These are phyloP conservation scores for Candida dajiaensis DNA, from an alignment of 805 yeast genomes.

Conservation along the genomic window DNA sequence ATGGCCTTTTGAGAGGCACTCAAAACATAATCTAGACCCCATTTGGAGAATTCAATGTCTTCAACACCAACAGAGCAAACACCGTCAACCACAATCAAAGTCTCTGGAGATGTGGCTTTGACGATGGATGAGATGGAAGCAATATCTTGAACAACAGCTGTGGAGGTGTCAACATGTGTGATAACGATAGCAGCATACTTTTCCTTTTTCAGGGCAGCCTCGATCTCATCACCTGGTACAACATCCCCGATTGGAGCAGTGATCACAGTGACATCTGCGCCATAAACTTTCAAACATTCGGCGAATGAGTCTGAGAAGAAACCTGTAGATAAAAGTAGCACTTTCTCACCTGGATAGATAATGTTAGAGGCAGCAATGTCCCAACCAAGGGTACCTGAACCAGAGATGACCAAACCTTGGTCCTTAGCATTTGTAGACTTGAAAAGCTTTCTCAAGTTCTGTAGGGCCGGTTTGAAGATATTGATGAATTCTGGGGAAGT, in stretches of 20 bases:
- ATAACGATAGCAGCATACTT: conserved; percentile 68
- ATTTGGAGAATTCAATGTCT: conserved; percentile 72
- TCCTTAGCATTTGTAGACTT: conserved; percentile 58
- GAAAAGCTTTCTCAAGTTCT: conserved; percentile 68
- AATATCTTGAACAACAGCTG: conserved; percentile 83
- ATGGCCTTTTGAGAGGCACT: conserved; percentile 95
- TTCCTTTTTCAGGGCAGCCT: conserved; percentile 43
- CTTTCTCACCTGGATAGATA: conserved; percentile 58
- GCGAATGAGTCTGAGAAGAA: conserved; percentile 82
- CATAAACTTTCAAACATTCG: conserved; percentile 66
- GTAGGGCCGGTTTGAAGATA: conserved; percentile 64
- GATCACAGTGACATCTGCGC: conserved; percentile 67
- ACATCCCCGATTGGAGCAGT: conserved; percentile 70
- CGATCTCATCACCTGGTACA: conserved; percentile 52
- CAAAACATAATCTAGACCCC: conserved; percentile 86
- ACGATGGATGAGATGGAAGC: conserved; percentile 56
- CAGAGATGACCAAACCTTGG: conserved; percentile 78
- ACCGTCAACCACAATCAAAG: conserved; percentile 84
- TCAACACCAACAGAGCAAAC: conserved; percentile 95
- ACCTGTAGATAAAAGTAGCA: conserved; percentile 83
- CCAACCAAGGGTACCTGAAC: conserved; percentile 96
- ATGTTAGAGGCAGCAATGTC: conserved; percentile 81
- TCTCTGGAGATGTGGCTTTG: conserved; percentile 63
- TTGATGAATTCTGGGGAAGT: conserved; percentile 78
- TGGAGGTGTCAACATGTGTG: conserved; percentile 95